phyloP scores from a whole-genome alignment of 1,139 yeast genomes.

The Suhomyces chickasaworum region DNA sequence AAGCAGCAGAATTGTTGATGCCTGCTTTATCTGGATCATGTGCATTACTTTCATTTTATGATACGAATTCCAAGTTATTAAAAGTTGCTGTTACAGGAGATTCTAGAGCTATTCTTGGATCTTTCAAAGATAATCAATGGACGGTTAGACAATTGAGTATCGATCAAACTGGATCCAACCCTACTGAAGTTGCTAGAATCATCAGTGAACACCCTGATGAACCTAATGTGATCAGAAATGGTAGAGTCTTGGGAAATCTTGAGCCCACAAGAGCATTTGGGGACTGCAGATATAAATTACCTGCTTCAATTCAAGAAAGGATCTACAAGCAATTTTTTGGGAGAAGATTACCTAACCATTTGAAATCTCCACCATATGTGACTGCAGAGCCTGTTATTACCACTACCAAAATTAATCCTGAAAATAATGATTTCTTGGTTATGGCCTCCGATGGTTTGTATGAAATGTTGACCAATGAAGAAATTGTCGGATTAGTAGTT shows the following conservation, averaged over 20 bases:
- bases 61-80: slow-evolving; percentile 67
- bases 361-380: slow-evolving; percentile 92
- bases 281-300: slow-evolving; percentile 88
- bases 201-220: slow-evolving; percentile 91
- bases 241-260: slow-evolving; percentile 89
- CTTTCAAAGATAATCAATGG: slow-evolving; percentile 74
- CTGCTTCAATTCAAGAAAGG: slow-evolving; percentile 69
- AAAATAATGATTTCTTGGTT: slow-evolving; percentile 80
- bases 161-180: slow-evolving; percentile 94
- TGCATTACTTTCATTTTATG: slow-evolving; percentile 84
- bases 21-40: slow-evolving; percentile 97
- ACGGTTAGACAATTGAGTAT: slow-evolving; percentile 82
- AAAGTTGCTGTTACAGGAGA: slow-evolving; percentile 97
- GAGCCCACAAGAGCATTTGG: slow-evolving; percentile 98
- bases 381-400: slow-evolving; percentile 96
- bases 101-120: slow-evolving; percentile 87
- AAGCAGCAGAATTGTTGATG: slow-evolving; percentile 75
- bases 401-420: slow-evolving; percentile 72
- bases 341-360: slow-evolving; percentile 73
- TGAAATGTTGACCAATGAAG: slow-evolving; percentile 90
- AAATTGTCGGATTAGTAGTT: slow-evolving; percentile 87
- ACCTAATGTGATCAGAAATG: slow-evolving; percentile 78
- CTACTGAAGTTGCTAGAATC: slow-evolving; percentile 82
- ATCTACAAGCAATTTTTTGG: slow-evolving; percentile 82
- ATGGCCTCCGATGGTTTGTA: slow-evolving; percentile 94